phyloP scores from a whole-genome alignment of 306 rosid genomes.

The Castanopsis chinensis region DNA sequence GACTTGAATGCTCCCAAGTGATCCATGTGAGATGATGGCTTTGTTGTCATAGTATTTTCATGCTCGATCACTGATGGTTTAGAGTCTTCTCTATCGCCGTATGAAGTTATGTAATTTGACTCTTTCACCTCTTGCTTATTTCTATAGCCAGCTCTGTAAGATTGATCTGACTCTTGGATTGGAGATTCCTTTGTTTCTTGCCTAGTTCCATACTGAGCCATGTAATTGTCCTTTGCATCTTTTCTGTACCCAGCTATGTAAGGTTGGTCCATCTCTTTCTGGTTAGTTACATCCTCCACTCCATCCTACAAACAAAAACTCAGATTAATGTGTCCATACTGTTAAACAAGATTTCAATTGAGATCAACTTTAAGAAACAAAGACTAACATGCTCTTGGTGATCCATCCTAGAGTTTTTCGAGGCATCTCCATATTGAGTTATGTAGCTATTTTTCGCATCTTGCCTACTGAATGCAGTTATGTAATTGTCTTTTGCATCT shows the following conservation, averaged over 20 bases:
- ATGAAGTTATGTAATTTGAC: neutral
- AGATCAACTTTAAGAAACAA: neutral
- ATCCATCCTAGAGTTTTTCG: neutral
- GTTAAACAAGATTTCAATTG: neutral
- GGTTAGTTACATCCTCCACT: constrained; percentile 1
- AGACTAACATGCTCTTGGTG: neutral
- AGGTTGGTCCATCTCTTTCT: neutral
- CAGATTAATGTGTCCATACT: too few relatives aligned
- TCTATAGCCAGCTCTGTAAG: neutral
- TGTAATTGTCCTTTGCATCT: too few relatives aligned
- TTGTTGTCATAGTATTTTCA: constrained; percentile 7
- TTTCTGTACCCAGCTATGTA: neutral
- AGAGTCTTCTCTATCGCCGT: neutral
- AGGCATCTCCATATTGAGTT: neutral
- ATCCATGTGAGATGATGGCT: constrained; percentile 18
- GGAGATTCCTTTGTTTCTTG: neutral
- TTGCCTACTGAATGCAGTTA: neutral
- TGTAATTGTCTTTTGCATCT: neutral
- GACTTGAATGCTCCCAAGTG: constrained; percentile 47
- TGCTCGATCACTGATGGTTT: neutral
- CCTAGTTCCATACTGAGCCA: neutral
- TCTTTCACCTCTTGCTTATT: neutral
- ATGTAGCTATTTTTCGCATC: neutral
- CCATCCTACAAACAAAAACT: constrained; percentile 8
- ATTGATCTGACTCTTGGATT: neutral